Base-by-base conservation (phyloP, 208 protist genomes). In the Crithidia acanthocephali region DNA sequence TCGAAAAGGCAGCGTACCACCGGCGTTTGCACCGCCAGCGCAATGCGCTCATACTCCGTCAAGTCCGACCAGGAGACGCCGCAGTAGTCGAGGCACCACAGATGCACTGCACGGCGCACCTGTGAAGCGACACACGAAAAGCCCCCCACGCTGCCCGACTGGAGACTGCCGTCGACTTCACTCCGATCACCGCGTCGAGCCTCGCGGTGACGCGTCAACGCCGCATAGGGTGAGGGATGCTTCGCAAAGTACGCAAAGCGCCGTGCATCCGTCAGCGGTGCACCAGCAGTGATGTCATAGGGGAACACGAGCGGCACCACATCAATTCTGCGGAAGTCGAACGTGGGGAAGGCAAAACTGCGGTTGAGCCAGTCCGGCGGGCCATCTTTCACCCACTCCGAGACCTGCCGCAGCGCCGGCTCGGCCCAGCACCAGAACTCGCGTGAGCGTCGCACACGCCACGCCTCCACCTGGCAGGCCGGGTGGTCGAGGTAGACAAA, bases 341-440 rank as follows among this genome's bases (percentile, higher is more conserved):
- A 94, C 3, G 76, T 33, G 7, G 76, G 65, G 72, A 93, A 95
- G 32, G 63, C 58, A 75, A 97, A 95, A 42, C 59, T 35, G 20
- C 86, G 86, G 56, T 88, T 67, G 4, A 92, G 66, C 76, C 72
- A 84, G 27, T 64, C 58, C 22, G 88, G 88, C 20, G 77, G 82
- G 0, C 88, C 88, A 27, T 89, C 71, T 28, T 72, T 72, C n/a
- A 93, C 64, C 89, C 91, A 97, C 27, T 65, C 56, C 15, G 75
- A 75, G 1, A 94, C 86, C 57, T 85, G 74, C 0, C 81, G 81
- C 30, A 97, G 75, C 51, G 91, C 92, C 16, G 90, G 90, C 48
- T 86, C 58, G 2, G 93, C 93, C 89, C 90, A 97, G 2, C 61
- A 45, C 90, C 93, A 97, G 50, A 95, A 97, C 28, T 79, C 80